These are phyloP conservation scores for Emergomyces orientalis DNA, from an alignment of 2,329 filamentous ascomycete genomes.

Conservation along the genomic window DNA sequence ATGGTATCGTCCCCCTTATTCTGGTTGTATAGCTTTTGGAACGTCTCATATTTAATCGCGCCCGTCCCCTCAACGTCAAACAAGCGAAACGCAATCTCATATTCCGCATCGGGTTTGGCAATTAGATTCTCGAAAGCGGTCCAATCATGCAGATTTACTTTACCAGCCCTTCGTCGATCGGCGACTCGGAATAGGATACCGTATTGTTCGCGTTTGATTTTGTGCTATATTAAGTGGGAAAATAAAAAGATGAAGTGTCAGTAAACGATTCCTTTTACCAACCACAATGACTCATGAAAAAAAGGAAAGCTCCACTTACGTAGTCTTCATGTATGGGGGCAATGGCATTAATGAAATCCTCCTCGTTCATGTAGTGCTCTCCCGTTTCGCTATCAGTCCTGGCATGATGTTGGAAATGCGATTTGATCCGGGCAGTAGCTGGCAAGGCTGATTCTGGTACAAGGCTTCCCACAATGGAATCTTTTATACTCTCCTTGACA, in stretches of 20 bases:
- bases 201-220: slow-evolving; percentile 95
- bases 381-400: slow-evolving; percentile 64
- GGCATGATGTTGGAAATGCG: slow-evolving; percentile 68
- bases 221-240: slow-evolving; percentile 56
- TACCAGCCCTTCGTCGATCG: slow-evolving; percentile 65
- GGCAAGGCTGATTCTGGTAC: slow-evolving; percentile 48
- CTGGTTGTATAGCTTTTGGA: slow-evolving; percentile 72
- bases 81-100: slow-evolving; percentile 94
- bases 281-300: not conserved
- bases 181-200: slow-evolving; percentile 86
- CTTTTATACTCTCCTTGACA: slow-evolving; percentile 66
- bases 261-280: not conserved
- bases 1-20: slow-evolving; percentile 81
- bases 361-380: slow-evolving; percentile 68
- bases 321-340: slow-evolving; percentile 82
- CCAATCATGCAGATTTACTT: slow-evolving; percentile 77
- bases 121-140: slow-evolving; percentile 88
- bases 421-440: slow-evolving; percentile 59
- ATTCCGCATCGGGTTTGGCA: slow-evolving; percentile 89
- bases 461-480: slow-evolving; percentile 58
- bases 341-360: slow-evolving; percentile 87
- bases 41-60: slow-evolving; percentile 79
- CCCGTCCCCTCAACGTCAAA: slow-evolving; percentile 83
- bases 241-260: not conserved
- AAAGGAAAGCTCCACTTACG: slow-evolving; percentile 50